Evolutionary conservation across 2,329 filamentous ascomycete species (phyloP).

Genomic region (Anisogramma anomala): DNA sequence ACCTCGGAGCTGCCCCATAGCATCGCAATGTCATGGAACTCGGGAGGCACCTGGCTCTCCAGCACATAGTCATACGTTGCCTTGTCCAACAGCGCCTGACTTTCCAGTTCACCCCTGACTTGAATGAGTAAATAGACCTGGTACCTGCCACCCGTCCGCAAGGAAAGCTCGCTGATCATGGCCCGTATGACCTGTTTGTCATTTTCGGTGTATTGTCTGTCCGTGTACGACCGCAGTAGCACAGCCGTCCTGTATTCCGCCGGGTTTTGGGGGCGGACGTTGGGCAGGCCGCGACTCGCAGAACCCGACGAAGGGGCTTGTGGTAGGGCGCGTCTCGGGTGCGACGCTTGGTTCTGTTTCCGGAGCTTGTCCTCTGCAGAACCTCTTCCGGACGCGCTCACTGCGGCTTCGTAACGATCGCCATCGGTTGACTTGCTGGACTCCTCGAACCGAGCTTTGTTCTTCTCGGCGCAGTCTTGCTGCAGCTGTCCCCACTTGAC

Average conservation of each 20-base stretch:
- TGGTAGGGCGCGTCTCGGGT: neutral
- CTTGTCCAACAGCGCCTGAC: slow-evolving; percentile 45
- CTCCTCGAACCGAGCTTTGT: slow-evolving; percentile 51
- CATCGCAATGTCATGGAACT: slow-evolving; percentile 55
- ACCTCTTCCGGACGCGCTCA: slow-evolving; percentile 13
- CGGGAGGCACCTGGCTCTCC: slow-evolving; percentile 25
- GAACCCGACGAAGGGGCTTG: slow-evolving; percentile 1
- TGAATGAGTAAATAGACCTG: slow-evolving; percentile 71
- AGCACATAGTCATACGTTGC: slow-evolving; percentile 49
- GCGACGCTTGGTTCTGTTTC: slow-evolving; percentile 12
- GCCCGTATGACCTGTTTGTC: slow-evolving; percentile 70
- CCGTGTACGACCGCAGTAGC: slow-evolving; percentile 63
- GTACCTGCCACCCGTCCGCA: slow-evolving; percentile 70
- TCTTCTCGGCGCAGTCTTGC: slow-evolving; percentile 50
- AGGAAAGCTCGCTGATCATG: slow-evolving; percentile 63
- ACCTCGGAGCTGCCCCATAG: slow-evolving; percentile 68
- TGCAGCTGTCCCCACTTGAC: slow-evolving; percentile 64
- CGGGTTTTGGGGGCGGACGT: slow-evolving; percentile 9
- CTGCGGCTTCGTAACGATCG: slow-evolving; percentile 32
- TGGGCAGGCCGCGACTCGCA: neutral
- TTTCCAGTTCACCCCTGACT: slow-evolving; percentile 47
- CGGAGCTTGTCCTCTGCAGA: slow-evolving; percentile 8
- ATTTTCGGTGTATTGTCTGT: slow-evolving; percentile 65
- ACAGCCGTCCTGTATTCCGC: slow-evolving; percentile 54
- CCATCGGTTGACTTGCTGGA: slow-evolving; percentile 18